These are phyloP conservation scores for Auriscalpium microsporum DNA, from an alignment of 768 basidiomycete genomes.

Conservation along the genomic window DNA sequence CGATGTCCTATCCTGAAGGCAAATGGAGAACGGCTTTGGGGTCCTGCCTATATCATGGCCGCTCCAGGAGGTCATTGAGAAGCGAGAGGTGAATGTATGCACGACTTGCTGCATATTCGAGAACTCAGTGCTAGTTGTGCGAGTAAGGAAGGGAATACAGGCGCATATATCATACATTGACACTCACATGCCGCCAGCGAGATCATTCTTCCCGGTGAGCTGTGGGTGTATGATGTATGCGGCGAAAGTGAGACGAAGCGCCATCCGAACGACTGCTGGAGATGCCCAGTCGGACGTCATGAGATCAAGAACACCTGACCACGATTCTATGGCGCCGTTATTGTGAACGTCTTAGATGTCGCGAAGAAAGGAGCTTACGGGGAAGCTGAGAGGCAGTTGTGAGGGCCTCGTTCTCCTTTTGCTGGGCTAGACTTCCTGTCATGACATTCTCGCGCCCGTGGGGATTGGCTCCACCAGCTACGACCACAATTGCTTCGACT, in stretches of 20 bases:
- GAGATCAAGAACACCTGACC: constrained; percentile 36
- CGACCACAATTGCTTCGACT: constrained; percentile 27
- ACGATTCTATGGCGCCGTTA: constrained; percentile 36
- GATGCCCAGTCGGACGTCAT: constrained; percentile 45
- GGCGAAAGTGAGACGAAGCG: constrained; percentile 46
- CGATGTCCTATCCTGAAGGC: constrained; percentile 1
- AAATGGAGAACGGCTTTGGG: no score
- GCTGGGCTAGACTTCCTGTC: constrained; percentile 26
- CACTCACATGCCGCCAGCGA: not conserved
- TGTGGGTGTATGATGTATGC: constrained; percentile 44
- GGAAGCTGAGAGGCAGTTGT: constrained; percentile 64
- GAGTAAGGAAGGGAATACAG: not conserved
- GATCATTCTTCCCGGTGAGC: constrained; percentile 22
- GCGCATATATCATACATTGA: not conserved
- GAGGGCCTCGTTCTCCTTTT: constrained; percentile 42
- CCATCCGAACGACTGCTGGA: constrained; percentile 51
- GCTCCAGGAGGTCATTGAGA: not conserved
- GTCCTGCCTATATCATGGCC: no score
- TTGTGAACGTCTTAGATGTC: not conserved
- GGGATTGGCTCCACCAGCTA: constrained; percentile 20
- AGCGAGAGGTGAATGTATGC: not conserved
- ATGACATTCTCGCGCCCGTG: not conserved
- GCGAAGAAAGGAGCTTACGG: constrained; percentile 27
- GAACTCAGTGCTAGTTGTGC: not conserved
- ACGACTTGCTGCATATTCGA: not conserved